Conservation (phyloP, 1,284 basidiomycete species). For the Ceratobasidium theobromae region DNA sequence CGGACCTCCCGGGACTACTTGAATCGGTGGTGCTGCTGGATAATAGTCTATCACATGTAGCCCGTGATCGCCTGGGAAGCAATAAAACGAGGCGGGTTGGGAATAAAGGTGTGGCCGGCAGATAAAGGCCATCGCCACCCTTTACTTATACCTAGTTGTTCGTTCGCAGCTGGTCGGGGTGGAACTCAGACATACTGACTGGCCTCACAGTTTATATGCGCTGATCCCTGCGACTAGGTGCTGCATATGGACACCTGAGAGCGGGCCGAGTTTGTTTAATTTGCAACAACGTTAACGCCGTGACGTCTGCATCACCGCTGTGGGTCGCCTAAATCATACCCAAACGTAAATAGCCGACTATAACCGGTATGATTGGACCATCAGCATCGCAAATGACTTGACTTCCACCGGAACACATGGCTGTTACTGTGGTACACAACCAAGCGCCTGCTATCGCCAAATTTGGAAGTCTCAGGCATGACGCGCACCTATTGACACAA, state of each 20-base stretch:
- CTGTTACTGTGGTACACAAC: neutral
- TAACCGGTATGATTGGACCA: neutral
- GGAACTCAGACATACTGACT: no score
- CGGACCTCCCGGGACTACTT: neutral
- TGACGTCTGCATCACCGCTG: neutral
- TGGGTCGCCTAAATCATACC: neutral
- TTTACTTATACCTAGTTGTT: neutral
- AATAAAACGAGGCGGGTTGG: neutral
- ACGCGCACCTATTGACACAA: neutral
- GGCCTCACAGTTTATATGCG: neutral
- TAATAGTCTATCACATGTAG: constrained; percentile 8
- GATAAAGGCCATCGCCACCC: neutral
- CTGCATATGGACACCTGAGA: neutral
- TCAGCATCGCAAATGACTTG: neutral
- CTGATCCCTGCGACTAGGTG: no score
- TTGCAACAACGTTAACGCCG: no score
- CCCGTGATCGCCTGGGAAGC: neutral
- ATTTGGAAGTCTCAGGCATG: neutral
- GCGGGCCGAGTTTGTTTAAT: no score
- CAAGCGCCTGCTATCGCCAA: neutral
- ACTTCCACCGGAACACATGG: neutral
- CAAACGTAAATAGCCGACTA: neutral
- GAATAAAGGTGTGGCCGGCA: neutral
- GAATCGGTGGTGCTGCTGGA: neutral
- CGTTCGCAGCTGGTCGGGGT: neutral